Evolutionary conservation across 176 grass and related monocot genomes (phyloP).

Genomic region (Rhipidocladum racemiflorum): DNA sequence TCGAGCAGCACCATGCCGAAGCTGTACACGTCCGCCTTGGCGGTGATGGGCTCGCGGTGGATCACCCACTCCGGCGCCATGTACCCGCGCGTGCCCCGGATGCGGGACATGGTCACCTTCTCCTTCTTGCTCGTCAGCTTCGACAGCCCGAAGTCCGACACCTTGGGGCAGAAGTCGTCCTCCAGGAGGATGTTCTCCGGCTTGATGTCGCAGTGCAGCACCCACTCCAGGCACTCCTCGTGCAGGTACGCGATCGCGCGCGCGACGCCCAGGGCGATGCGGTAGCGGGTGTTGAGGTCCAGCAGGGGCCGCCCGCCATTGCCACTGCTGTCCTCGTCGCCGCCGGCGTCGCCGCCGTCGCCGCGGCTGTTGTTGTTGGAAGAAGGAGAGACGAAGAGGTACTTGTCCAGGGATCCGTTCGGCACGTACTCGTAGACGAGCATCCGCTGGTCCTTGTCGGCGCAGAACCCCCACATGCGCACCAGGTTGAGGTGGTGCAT

Average conservation of each 20-base stretch:
- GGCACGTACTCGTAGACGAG: slow-evolving; percentile 90
- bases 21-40: slow-evolving; percentile 92
- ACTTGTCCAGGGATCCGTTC: slow-evolving; percentile 92
- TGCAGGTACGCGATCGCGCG: slow-evolving; percentile 89
- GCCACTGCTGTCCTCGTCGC: too few relatives aligned
- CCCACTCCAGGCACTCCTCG: slow-evolving; percentile 97
- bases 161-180: slow-evolving; percentile 91
- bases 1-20: slow-evolving; percentile 98
- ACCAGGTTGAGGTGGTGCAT: slow-evolving; percentile 99
- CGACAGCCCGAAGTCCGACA: slow-evolving; percentile 82
- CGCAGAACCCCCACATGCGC: slow-evolving; percentile 95
- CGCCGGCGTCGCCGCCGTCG: neutral
- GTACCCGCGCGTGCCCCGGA: slow-evolving; percentile 81
- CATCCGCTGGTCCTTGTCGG: slow-evolving; percentile 86
- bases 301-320: slow-evolving; percentile 32
- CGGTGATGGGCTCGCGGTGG: slow-evolving; percentile 91
- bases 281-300: slow-evolving; percentile 77
- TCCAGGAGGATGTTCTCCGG: slow-evolving; percentile 97
- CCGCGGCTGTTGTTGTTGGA: neutral
- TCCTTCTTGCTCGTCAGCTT: slow-evolving; percentile 91
- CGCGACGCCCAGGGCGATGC: slow-evolving; percentile 76
- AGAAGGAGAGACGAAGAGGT: slow-evolving; percentile 43
- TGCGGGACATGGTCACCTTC: slow-evolving; percentile 85
- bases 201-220: slow-evolving; percentile 97
- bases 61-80: slow-evolving; percentile 95